phyloP scores from a whole-genome alignment of 2,329 filamentous ascomycete species.

The Nigrograna mackinnonii region DNA sequence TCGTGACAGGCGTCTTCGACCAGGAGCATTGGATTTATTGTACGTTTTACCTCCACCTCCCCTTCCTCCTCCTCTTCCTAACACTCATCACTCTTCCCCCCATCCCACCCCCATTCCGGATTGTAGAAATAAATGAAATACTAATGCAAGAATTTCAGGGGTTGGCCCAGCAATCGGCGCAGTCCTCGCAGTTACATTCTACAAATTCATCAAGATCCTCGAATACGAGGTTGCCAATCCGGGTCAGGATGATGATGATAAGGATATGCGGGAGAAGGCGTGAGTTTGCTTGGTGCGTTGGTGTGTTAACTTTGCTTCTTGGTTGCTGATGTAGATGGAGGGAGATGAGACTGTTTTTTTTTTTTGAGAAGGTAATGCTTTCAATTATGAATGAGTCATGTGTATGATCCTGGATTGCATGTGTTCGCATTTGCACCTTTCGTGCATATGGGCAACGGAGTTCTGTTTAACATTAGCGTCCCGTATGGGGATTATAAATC shows the following conservation, averaged over 20 bases:
- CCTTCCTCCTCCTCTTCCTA: neutral
- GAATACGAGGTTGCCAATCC: constrained; percentile 42
- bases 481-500: too few relatives aligned
- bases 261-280: constrained; percentile 13
- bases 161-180: constrained; percentile 47
- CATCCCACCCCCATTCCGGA: neutral
- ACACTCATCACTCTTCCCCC: neutral
- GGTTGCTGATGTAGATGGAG: too few relatives aligned
- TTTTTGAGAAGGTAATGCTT: too few relatives aligned
- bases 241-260: constrained; percentile 36
- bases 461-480: too few relatives aligned
- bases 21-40: constrained; percentile 55
- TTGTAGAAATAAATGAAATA: neutral
- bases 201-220: constrained; percentile 49
- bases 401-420: too few relatives aligned
- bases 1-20: constrained; percentile 44
- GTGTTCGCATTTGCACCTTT: too few relatives aligned
- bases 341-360: too few relatives aligned
- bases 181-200: constrained; percentile 54
- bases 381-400: too few relatives aligned
- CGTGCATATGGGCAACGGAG: too few relatives aligned
- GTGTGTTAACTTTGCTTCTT: too few relatives aligned
- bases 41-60: constrained; percentile 5
- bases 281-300: too few relatives aligned
- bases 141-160: constrained; percentile 22